Evolutionary conservation across 208 protist species (phyloP), one percentile per base, ranked within the genome.

Genomic region (Lotmaria passim): DNA sequence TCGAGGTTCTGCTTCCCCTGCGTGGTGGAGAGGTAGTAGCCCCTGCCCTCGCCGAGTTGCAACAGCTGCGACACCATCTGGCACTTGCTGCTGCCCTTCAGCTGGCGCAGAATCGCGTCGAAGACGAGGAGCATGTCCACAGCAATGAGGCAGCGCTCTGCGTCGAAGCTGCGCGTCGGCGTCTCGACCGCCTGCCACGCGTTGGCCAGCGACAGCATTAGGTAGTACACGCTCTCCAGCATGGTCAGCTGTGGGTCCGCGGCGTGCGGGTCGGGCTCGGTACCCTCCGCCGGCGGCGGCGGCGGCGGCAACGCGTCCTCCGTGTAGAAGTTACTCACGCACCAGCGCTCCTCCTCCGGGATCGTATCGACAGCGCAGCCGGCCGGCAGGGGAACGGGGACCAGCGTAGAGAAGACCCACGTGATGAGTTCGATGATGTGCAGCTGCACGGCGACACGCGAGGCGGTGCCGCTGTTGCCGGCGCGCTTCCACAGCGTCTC

Each of bases 181-280:
- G 62, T 73, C 69, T 95, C 90, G 14, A 95, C 85, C 26, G 90
- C 81, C 82, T 95, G 90, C 87, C 90, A 93, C 12, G 83, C 86
- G 41, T 89, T 92, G 3, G 71, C 75, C 47, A 85, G 80, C 15
- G 87, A 87, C 31, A 92, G 75, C 65, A 79, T 65, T 1, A 95
- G 74, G 39, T 83, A 82, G 61, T 90, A 76, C 5, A 92, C 43
- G n/a, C 30, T 26, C 28, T 81, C 56, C 26, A 92, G 67, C 57
- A 79, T 80, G 46, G 52, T 64, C 56, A 81, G 36, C 65, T 91
- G 86, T 58, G 57, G 21, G 59, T 86, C 81, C 10, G 28, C 46
- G 17, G 43, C 61, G 31, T 71, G 65, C 11, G 57, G 47, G n/a
- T 80, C 43, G 2, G 60, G 38, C 34, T 55, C 57, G n/a, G 1